Percentiles rank a stretch among this genome's conserved stretches.
Evolutionary conservation across 331 rosid genomes (phyloP).

Genomic region (Erythrophleum ivorense): DNA sequence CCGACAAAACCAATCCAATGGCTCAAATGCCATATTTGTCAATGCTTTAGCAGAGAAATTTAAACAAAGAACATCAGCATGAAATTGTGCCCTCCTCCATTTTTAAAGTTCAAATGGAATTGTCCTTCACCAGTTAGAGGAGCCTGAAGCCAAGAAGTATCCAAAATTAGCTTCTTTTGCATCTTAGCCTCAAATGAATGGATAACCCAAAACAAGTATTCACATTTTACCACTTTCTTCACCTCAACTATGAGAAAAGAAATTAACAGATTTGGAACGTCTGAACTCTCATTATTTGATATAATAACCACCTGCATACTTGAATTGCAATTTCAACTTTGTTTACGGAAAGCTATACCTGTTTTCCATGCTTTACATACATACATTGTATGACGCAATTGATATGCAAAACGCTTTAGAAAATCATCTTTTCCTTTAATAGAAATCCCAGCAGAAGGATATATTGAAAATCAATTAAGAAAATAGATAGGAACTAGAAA

Average conservation of each 20-base stretch:
- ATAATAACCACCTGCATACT: background rate
- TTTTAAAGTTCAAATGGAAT: conserved; percentile 27
- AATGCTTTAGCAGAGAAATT: conserved; percentile 22
- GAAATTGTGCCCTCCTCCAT: conserved; percentile 30
- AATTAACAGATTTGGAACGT: conserved; percentile 8
- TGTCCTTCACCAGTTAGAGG: conserved; percentile 27
- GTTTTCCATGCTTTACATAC: background rate
- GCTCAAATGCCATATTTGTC: conserved; percentile 67
- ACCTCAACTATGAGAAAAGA: background rate
- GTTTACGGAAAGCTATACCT: background rate
- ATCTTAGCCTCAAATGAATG: conserved; percentile 25
- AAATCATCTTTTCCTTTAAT: conserved; percentile 1
- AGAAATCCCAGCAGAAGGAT: conserved; percentile 3
- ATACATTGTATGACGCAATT: background rate
- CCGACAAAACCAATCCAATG: conserved; percentile 81
- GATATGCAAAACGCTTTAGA: background rate
- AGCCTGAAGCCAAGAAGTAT: conserved; percentile 37
- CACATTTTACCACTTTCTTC: conserved; percentile 10
- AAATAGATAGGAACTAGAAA: background rate
- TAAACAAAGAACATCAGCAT: conserved; percentile 38
- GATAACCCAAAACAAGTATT: conserved; percentile 23
- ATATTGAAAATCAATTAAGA: conserved; percentile 25
- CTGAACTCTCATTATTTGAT: conserved; percentile 4
- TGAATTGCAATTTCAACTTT: conserved; percentile 9
- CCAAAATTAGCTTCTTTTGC: conserved; percentile 27